Base-by-base conservation (phyloP, 768 basidiomycete species). In the Mrakia blollopis region DNA sequence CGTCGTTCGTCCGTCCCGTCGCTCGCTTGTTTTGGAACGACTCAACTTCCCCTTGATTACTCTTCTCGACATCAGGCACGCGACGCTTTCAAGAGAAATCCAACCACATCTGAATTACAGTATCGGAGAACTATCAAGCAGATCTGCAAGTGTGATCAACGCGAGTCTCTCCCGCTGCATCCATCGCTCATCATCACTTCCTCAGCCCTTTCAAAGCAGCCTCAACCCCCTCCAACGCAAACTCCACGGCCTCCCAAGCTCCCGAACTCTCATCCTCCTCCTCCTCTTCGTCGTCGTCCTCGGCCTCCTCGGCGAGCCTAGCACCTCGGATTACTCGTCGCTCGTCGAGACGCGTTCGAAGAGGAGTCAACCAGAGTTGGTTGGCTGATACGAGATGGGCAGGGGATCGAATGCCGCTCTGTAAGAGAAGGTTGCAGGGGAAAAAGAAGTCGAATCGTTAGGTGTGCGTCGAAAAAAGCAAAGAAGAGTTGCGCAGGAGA, bases 141-240 rank as follows among this genome's bases (percentile, higher is more conserved):
- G 18, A 50, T 50, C 47, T 50, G n/a, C 47, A 7, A 50, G 21
- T 3, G 16, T 2, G 18, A 50, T 4, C 14, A 14, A 14, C 16
- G 18, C 44, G 9, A 47, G 11, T 11, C 47, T 18, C 44, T 44
- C 44, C 44, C 44, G 10, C 14, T 4, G 3, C 47, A 2, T 7
- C 47, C 47, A 3, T 1, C 47, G 2, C 57, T 28, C 44, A 41
- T 28, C 57, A 25, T 57, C 57, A 57, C 57, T 8, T 8, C 57
- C 23, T 14, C 57, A 54, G 25, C 7, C 30, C 23, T 52, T 65
- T 41, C 28, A 50, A 8, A 21, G 50, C 41, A 5, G n/a, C n/a
- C 63, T 74, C 73, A 0, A 65, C 61, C n/a, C 28, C 41, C 21
- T 74, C 73, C 41, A 74, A 54, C n/a, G 73, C 73, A 44, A 74